phyloP scores from a whole-genome alignment of 805 yeast species.

The Schwanniomyces pseudopolymorphus region DNA sequence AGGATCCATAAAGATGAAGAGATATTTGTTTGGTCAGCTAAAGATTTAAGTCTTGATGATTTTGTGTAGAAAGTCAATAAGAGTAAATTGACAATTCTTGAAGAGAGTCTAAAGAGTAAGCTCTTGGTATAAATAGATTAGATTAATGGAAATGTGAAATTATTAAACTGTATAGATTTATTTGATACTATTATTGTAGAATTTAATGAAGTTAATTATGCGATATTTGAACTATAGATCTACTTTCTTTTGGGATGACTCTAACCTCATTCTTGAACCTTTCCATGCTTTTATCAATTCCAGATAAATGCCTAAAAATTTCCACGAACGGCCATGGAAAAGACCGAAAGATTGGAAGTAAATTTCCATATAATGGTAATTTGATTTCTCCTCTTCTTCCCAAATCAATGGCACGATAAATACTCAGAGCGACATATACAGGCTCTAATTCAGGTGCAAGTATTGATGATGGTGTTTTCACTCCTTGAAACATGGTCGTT shows the following conservation, averaged over 20 bases:
- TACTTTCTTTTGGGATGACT: constrained; percentile 12
- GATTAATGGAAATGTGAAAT: too few relatives aligned
- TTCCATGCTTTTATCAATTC: constrained; percentile 60
- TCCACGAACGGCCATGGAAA: constrained; percentile 70
- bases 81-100: too few relatives aligned
- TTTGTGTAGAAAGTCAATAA: background rate
- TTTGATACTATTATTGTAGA: too few relatives aligned
- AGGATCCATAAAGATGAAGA: constrained; percentile 1
- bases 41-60: constrained; percentile 2
- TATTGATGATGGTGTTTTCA: constrained; percentile 67
- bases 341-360: constrained; percentile 69
- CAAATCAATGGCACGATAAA: constrained; percentile 54
- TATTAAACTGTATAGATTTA: too few relatives aligned
- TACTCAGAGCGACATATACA: constrained; percentile 55
- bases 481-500: constrained; percentile 72
- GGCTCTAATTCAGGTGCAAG: constrained; percentile 86
- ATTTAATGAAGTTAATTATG: background rate
- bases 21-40: constrained; percentile 8
- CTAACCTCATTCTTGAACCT: constrained; percentile 16
- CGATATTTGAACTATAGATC: constrained; percentile 2
- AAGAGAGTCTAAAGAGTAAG: too few relatives aligned
- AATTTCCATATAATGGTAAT: constrained; percentile 73
- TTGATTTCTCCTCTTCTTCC: constrained; percentile 71
- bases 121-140: too few relatives aligned
- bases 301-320: constrained; percentile 55